Base-by-base conservation (phyloP, 306 rosid genomes). In the Adenanthera pavonina region DNA sequence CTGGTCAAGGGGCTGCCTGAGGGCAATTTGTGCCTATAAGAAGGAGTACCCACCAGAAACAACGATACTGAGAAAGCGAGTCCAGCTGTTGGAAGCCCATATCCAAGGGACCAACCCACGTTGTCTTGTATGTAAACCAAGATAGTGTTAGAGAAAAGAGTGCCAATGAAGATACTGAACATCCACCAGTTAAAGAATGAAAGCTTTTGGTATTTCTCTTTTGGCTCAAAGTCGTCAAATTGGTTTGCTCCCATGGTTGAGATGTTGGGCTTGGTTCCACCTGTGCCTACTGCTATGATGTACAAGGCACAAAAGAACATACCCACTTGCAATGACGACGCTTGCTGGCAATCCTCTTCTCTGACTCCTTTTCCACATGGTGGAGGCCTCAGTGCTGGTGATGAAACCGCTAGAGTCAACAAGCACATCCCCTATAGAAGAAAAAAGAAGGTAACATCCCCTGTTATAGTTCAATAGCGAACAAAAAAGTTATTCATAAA, bases 241-340 rank as follows among this genome's bases (percentile, higher is more conserved):
- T 92, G 98, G 68, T 94, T 97, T 0, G 98, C 98, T 5, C 97
- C 97, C 93, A 94, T 91, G 33, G 98, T 92, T 9, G 97, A 91
- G 71, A 94, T 89, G 89, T 92, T 92, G 79, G 98, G 90, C 77
- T 92, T 94, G 73, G 97, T 94, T 5, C 98, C 98, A 0, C 93
- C 97, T 7, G 94, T 90, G 79, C 97, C 98, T 33, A 83, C 1
- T 71, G 96, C 97, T 44, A 91, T 83, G 17, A 76, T 86, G 84
- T 92, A 92, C 41, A 92, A 60, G 15, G 97, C 97, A 74, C 79
- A 49, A 77, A 80, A 92, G 86, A 94, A 91, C 17, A 91, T 54
- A 1, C 89, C 94, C 53, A 76, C 70, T 79, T 92, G 97, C 74
- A 90, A 81, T 43, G 89, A 20, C 0, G 98, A 79, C 17, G 98